These are phyloP conservation scores for Pulveroboletus ravenelii DNA, from an alignment of 768 basidiomycete genomes.

Conservation along the genomic window DNA sequence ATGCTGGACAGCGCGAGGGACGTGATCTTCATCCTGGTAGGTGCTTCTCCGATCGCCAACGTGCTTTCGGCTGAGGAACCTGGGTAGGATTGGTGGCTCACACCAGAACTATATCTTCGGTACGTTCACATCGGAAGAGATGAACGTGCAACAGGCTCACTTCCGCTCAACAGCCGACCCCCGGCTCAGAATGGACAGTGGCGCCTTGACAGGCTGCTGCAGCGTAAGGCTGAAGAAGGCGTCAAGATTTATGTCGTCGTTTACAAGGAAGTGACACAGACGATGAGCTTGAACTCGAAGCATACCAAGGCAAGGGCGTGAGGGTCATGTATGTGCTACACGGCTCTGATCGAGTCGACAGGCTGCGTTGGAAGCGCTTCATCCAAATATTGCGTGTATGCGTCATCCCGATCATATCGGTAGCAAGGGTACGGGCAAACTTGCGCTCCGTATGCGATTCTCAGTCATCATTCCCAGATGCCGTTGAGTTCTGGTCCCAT, in stretches of 20 bases:
- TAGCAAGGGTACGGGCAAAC: conserved; percentile 48
- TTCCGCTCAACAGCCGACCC: conserved; percentile 48
- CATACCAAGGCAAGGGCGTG: conserved; percentile 65
- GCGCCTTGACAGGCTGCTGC: conserved; percentile 80
- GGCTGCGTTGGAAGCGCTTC: conserved; percentile 74
- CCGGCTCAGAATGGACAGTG: conserved; percentile 81
- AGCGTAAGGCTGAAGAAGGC: conserved; percentile 87
- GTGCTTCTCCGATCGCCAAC: conserved; percentile 9
- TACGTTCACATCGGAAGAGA: not conserved
- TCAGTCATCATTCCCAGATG: conserved; percentile 39
- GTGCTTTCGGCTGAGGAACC: conserved; percentile 1
- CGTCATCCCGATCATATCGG: conserved; percentile 90
- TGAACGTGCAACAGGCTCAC: conserved; percentile 9
- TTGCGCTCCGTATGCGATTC: not conserved
- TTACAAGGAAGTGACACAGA: conserved; percentile 94
- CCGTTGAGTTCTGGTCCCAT: conserved; percentile 85
- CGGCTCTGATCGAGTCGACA: conserved; percentile 24
- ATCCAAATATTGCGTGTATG: conserved; percentile 85
- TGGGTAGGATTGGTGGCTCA: conserved; percentile 84
- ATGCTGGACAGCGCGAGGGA: conserved; percentile 79
- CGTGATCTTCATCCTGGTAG: conserved; percentile 80
- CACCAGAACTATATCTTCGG: conserved; percentile 91
- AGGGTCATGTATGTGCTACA: not conserved
- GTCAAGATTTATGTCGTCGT: conserved; percentile 90
- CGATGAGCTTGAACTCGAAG: conserved; percentile 83